Evolutionary conservation across 2,329 filamentous ascomycete genomes (phyloP).

Genomic region (Hymenoscyphus scutula): DNA sequence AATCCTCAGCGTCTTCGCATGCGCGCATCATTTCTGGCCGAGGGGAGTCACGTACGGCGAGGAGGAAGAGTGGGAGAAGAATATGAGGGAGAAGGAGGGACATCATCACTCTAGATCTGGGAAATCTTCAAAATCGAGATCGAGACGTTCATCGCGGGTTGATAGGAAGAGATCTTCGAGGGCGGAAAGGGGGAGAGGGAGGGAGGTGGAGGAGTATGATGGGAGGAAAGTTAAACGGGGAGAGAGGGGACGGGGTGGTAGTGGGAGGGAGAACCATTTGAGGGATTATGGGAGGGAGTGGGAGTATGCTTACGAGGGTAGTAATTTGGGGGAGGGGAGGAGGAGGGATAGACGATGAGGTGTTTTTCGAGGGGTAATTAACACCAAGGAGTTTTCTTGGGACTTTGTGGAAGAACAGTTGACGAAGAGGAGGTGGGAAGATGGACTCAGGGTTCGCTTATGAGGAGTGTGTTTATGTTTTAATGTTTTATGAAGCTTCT

Average conservation of each 20-base stretch:
- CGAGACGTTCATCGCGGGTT: too few relatives aligned
- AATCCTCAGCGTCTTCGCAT: conserved; percentile 29
- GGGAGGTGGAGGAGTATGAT: not conserved
- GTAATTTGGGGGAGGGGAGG: not conserved
- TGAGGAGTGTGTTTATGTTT: not conserved
- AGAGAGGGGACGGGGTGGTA: not conserved
- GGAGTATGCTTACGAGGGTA: not conserved
- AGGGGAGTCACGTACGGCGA: conserved; percentile 30
- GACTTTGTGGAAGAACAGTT: not conserved
- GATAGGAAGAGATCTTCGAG: not conserved
- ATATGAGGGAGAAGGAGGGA: conserved; percentile 8
- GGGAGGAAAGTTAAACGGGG: too few relatives aligned
- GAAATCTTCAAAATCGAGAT: too few relatives aligned
- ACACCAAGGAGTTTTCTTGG: not conserved
- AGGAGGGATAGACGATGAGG: not conserved
- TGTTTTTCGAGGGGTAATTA: not conserved
- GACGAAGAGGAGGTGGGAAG: not conserved
- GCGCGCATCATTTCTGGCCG: conserved; percentile 31
- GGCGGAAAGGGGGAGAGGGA: not conserved
- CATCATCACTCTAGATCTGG: not conserved
- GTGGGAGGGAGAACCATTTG: not conserved
- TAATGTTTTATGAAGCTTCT: not conserved
- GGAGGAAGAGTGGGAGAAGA: conserved; percentile 29
- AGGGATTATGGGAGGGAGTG: conserved; percentile 1
- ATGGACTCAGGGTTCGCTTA: not conserved